phyloP scores from a whole-genome alignment of 129 eudicot species.

The Mikania micrantha region DNA sequence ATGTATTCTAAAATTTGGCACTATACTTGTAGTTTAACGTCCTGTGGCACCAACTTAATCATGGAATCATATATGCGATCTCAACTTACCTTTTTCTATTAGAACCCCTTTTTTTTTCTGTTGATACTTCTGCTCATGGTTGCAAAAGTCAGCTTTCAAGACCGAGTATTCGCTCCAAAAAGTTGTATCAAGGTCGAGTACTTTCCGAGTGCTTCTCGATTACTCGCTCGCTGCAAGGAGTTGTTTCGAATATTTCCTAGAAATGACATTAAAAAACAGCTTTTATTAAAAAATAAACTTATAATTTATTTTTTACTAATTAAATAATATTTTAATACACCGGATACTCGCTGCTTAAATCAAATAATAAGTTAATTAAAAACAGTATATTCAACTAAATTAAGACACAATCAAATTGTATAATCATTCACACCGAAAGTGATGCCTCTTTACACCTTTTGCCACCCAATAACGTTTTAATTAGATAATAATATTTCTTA shows the following conservation, averaged over 20 bases:
- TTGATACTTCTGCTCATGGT: not conserved
- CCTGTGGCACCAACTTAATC: conserved; percentile 22
- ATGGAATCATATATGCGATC: conserved; percentile 5
- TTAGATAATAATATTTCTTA: not conserved
- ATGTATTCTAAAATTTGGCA: conserved; percentile 10
- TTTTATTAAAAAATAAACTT: too few relatives aligned
- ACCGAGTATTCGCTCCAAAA: too few relatives aligned
- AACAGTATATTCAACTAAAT: not conserved
- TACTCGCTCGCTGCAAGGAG: too few relatives aligned
- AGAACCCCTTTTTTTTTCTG: not conserved
- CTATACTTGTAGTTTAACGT: conserved; percentile 19
- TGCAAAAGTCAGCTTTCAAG: too few relatives aligned
- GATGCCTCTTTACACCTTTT: not conserved
- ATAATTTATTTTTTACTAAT: too few relatives aligned
- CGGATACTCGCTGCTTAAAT: too few relatives aligned
- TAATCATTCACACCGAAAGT: conserved; percentile 10
- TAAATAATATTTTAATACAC: too few relatives aligned
- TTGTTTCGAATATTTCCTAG: too few relatives aligned
- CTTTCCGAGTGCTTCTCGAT: too few relatives aligned
- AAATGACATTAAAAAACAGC: too few relatives aligned
- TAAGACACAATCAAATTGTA: not conserved
- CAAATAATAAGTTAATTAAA: too few relatives aligned
- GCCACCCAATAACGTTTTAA: not conserved
- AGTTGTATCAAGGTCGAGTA: too few relatives aligned
- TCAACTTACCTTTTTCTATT: conserved; percentile 6